These are phyloP conservation scores for Moniliella sp. DNA, from an alignment of 1,284 basidiomycete species.

Conservation along the genomic window DNA sequence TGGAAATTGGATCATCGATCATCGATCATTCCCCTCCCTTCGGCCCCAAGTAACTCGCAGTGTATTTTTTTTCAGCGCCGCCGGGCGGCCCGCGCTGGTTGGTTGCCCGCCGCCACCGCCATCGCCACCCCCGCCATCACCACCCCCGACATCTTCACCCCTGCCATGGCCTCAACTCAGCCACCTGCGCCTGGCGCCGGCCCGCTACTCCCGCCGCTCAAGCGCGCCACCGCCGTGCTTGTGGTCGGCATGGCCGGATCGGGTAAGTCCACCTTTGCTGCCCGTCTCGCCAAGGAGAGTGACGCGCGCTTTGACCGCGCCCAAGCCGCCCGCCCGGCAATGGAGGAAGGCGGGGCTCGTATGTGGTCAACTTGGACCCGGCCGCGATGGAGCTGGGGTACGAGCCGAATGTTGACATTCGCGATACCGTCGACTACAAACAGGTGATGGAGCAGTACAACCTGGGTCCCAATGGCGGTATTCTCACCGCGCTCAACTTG, in stretches of 20 bases:
- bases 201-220: conserved; percentile 14
- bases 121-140: not conserved
- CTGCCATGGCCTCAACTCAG: not conserved
- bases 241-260: conserved; percentile 65
- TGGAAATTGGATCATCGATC: too few species aligned
- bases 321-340: not conserved
- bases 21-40: too few species aligned
- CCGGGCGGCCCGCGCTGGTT: not conserved
- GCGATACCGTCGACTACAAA: conserved; percentile 88
- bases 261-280: conserved; percentile 90
- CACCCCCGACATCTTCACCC: not conserved
- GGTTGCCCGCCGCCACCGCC: not conserved
- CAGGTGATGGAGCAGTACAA: conserved; percentile 99
- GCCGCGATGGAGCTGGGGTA: conserved; percentile 76
- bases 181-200: too few species aligned
- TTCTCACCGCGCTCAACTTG: conserved; percentile 82
- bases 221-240: conserved; percentile 27
- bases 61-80: too few species aligned
- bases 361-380: conserved; percentile 91
- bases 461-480: conserved; percentile 89
- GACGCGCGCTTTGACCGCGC: not conserved
- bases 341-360: conserved; percentile 40
- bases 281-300: conserved; percentile 1
- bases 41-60: too few species aligned
- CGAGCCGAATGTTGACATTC: conserved; percentile 87